Conservation (phyloP, 176 grass and related monocot species). For the Pharus latifolius region DNA sequence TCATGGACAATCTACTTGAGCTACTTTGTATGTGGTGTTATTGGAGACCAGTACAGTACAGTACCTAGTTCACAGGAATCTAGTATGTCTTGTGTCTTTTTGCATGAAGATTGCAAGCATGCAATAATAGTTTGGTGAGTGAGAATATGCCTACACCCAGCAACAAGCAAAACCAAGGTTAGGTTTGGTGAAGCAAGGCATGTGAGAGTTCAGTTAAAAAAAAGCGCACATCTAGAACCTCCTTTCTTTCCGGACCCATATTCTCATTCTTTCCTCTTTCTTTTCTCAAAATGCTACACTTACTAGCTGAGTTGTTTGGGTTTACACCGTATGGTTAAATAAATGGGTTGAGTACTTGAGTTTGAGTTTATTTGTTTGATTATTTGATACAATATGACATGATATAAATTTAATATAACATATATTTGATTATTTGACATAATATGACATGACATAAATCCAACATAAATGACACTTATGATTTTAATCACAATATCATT, state of each 20-base stretch:
- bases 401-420: too few relatives aligned
- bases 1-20: neutral
- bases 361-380: too few relatives aligned
- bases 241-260: conserved; percentile 24
- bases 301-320: neutral
- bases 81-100: neutral
- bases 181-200: conserved; percentile 25
- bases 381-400: too few relatives aligned
- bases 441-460: too few relatives aligned
- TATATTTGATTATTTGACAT: too few relatives aligned
- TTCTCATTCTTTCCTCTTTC: neutral
- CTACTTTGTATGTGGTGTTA: neutral
- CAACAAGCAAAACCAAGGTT: conserved; percentile 37
- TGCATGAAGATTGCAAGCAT: neutral
- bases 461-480: too few relatives aligned
- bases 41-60: neutral
- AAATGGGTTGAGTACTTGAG: too few relatives aligned
- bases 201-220: conserved; percentile 23
- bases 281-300: neutral
- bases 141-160: conserved; percentile 46
- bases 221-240: conserved; percentile 17
- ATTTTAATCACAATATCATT: too few relatives aligned
- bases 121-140: neutral
- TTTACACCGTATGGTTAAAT: too few relatives aligned
- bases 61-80: too few relatives aligned